A percentile compares a stretch with the other conserved stretches of the same genome.
These are phyloP conservation scores for Escallonia rubra DNA, from an alignment of 129 eudicot species.

Conservation along the genomic window DNA sequence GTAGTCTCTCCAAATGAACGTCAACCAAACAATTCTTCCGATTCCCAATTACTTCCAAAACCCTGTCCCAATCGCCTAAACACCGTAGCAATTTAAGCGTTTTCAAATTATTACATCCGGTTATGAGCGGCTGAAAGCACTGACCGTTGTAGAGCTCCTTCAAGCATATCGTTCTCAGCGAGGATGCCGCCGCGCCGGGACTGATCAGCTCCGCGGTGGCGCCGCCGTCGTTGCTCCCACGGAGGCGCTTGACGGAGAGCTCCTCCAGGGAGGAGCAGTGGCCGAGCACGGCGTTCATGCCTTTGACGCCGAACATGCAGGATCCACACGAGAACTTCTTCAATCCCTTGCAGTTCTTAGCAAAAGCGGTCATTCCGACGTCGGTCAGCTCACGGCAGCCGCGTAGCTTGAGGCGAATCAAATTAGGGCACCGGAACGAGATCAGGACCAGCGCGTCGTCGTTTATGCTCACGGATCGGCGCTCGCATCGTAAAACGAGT, in stretches of 20 bases:
- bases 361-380: conserved; percentile 19
- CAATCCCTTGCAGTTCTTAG: conserved; percentile 9
- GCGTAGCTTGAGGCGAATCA: conserved; percentile 16
- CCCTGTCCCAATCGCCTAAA: conserved; percentile 26
- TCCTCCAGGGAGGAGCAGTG: conserved; percentile 21
- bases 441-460: conserved; percentile 16
- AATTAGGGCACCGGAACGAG: conserved; percentile 6
- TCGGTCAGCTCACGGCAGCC: conserved; percentile 28
- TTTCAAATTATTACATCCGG: conserved; percentile 15
- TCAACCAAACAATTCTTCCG: conserved; percentile 21
- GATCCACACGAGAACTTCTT: conserved; percentile 24
- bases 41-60: conserved; percentile 12
- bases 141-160: conserved; percentile 19
- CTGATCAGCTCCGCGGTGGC: conserved; percentile 8
- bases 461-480: conserved; percentile 1
- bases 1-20: conserved; percentile 44
- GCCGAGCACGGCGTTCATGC: conserved; percentile 17
- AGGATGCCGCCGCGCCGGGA: conserved; percentile 13
- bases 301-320: conserved; percentile 22
- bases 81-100: conserved; percentile 22
- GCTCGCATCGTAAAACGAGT: conserved; percentile 2
- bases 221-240: conserved; percentile 6
- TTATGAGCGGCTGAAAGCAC: conserved; percentile 18
- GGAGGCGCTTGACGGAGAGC: conserved; percentile 23
- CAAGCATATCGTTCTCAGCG: conserved; percentile 15